A percentile compares a stretch with the other conserved stretches of the same genome.
These are phyloP conservation scores for Kodamaea derodonti DNA, from an alignment of 1,139 yeast genomes.

Conservation along the genomic window DNA sequence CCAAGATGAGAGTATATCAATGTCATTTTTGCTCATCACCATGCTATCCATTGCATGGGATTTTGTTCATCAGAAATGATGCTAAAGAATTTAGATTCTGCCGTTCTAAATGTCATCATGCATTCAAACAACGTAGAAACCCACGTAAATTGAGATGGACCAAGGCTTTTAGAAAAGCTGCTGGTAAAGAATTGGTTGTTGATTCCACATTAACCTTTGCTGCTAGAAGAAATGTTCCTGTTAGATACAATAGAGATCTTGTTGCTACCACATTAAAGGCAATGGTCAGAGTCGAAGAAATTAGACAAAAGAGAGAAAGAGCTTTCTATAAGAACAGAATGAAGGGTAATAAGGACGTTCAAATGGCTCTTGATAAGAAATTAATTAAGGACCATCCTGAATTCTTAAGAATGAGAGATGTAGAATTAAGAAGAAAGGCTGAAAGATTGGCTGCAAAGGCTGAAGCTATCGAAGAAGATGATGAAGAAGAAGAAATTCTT, in stretches of 20 bases:
- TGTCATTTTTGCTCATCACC: slow-evolving; percentile 99
- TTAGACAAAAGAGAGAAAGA: slow-evolving; percentile 93
- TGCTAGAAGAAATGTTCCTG: slow-evolving; percentile 96
- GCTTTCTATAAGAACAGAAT: slow-evolving; percentile 99
- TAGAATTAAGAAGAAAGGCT: slow-evolving; percentile 77
- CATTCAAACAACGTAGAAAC: slow-evolving; percentile 96
- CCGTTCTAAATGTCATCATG: slow-evolving; percentile 96
- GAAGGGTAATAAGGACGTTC: slow-evolving; percentile 93
- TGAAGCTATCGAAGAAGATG: slow-evolving; percentile 47
- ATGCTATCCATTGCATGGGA: slow-evolving; percentile 95
- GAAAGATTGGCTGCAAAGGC: slow-evolving; percentile 66
- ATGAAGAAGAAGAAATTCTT: slow-evolving; percentile 34
- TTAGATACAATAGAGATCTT: slow-evolving; percentile 93
- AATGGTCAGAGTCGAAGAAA: slow-evolving; percentile 94
- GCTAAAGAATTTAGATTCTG: slow-evolving; percentile 97
- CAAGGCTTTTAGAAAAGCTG: slow-evolving; percentile 97
- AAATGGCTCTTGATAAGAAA: slow-evolving; percentile 80
- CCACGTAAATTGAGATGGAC: slow-evolving; percentile 99
- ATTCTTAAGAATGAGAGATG: slow-evolving; percentile 86
- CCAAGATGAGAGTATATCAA: slow-evolving; percentile 79
- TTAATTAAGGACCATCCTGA: slow-evolving; percentile 87
- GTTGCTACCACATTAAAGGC: slow-evolving; percentile 93
- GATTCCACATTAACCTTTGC: slow-evolving; percentile 96
- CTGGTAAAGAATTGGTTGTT: slow-evolving; percentile 97
- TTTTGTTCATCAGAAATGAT: slow-evolving; percentile 96